These are phyloP conservation scores for Nepenthes alata DNA, from an alignment of 179 eudicot species.

Conservation along the genomic window DNA sequence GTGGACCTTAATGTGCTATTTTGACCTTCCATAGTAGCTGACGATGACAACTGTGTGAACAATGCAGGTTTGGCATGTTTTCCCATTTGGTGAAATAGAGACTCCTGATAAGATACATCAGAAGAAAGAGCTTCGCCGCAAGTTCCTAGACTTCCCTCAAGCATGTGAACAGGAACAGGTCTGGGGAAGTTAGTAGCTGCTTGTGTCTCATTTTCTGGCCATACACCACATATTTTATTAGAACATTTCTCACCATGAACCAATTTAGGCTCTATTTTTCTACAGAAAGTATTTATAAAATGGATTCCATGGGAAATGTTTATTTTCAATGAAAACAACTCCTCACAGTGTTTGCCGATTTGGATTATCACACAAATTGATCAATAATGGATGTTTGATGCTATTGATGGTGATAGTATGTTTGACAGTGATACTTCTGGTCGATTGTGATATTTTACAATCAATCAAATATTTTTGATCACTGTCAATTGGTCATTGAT, in stretches of 20 bases:
- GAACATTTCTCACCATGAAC: slow-evolving; percentile 5
- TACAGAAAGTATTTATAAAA: too few species aligned
- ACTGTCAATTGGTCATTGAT: too few species aligned
- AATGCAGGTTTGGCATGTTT: slow-evolving; percentile 30
- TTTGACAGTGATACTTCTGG: too few species aligned
- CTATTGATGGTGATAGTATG: too few species aligned
- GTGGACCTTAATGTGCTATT: slow-evolving; percentile 37
- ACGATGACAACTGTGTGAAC: slow-evolving; percentile 27
- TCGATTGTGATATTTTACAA: too few species aligned
- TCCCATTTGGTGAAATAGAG: slow-evolving; percentile 32
- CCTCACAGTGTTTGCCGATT: too few species aligned
- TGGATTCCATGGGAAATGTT: too few species aligned
- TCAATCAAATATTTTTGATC: too few species aligned
- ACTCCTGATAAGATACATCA: slow-evolving; percentile 42
- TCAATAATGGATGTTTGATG: too few species aligned
- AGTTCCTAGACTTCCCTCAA: slow-evolving; percentile 53
- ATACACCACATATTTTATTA: slow-evolving; percentile 1
- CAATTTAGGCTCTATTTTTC: slow-evolving; percentile 4
- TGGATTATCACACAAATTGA: too few species aligned
- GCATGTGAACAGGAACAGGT: slow-evolving; percentile 75
- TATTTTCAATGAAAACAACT: too few species aligned
- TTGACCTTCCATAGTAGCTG: slow-evolving; percentile 42
- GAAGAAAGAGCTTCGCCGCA: slow-evolving; percentile 29
- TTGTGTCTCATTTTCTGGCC: slow-evolving; percentile 29
- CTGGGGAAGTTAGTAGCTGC: slow-evolving; percentile 47